Evolutionary conservation across 192 early-diverging fungal species (phyloP).

Genomic region (Mycoemilia scoparia): DNA sequence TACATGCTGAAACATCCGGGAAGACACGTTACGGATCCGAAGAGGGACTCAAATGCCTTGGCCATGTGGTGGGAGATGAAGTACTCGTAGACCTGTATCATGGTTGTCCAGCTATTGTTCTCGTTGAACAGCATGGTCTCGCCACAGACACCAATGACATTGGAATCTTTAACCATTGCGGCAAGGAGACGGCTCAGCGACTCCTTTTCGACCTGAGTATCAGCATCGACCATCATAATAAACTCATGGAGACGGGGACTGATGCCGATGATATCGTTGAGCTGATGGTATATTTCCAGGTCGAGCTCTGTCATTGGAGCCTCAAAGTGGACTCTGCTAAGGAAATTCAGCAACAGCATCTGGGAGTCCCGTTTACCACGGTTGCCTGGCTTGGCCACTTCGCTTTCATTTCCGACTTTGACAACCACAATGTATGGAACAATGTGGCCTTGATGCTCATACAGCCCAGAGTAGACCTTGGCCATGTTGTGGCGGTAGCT

Average conservation of each 20-base stretch:
- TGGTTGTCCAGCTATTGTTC: slow-evolving; percentile 74
- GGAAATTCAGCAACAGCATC: slow-evolving; percentile 80
- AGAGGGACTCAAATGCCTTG: slow-evolving; percentile 70
- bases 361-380: slow-evolving; percentile 97
- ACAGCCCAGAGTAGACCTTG: slow-evolving; percentile 90
- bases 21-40: slow-evolving; percentile 65
- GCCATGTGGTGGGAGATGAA: slow-evolving; percentile 82
- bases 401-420: slow-evolving; percentile 78
- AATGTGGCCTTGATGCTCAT: slow-evolving; percentile 70
- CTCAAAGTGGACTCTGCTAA: slow-evolving; percentile 84
- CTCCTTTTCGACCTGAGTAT: slow-evolving; percentile 66
- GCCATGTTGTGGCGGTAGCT: slow-evolving; percentile 83
- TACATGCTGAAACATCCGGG: slow-evolving; percentile 83
- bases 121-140: slow-evolving; percentile 76
- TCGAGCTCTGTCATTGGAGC: slow-evolving; percentile 82
- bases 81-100: slow-evolving; percentile 95
- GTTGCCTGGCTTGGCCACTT: slow-evolving; percentile 79
- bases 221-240: slow-evolving; percentile 61
- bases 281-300: slow-evolving; percentile 89
- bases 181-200: slow-evolving; percentile 78
- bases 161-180: slow-evolving; percentile 55
- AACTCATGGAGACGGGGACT: slow-evolving; percentile 63
- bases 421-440: slow-evolving; percentile 90
- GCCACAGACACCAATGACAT: slow-evolving; percentile 80
- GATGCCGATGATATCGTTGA: slow-evolving; percentile 92